Percentiles rank a stretch among this genome's conserved stretches.
Evolutionary conservation across 106 monocot genomes (phyloP).

Genomic region (Hemerocallis citrina): DNA sequence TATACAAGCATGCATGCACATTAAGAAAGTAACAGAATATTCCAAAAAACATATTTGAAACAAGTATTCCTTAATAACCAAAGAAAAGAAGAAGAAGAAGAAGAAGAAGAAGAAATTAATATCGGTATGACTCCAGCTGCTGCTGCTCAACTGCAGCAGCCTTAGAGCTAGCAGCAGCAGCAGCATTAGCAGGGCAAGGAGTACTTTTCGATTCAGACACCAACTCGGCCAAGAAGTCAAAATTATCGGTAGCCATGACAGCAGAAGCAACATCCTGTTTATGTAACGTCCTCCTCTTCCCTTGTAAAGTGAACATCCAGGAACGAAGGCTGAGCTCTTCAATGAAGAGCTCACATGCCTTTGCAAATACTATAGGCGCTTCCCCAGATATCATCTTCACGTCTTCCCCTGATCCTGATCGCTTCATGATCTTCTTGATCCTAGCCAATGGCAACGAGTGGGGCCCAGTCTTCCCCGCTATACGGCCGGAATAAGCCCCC

Average conservation of each 20-base stretch:
- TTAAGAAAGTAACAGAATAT: no score
- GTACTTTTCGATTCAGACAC: slow-evolving; percentile 7
- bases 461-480: slow-evolving; percentile 19
- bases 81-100: no score
- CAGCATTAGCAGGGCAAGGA: background rate
- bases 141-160: no score
- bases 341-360: slow-evolving; percentile 36
- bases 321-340: slow-evolving; percentile 25
- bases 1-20: no score
- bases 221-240: slow-evolving; percentile 29
- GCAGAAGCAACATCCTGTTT: slow-evolving; percentile 24
- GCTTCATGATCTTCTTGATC: slow-evolving; percentile 48
- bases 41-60: no score
- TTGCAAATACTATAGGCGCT: slow-evolving; percentile 32
- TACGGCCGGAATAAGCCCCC: slow-evolving; percentile 24
- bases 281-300: slow-evolving; percentile 30
- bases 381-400: slow-evolving; percentile 37
- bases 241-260: slow-evolving; percentile 19
- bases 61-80: no score
- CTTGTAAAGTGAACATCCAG: slow-evolving; percentile 21
- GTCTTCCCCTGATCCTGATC: slow-evolving; percentile 15
- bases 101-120: no score
- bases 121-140: no score
- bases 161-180: background rate
- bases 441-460: slow-evolving; percentile 35